These are phyloP conservation scores for Neostapfia colusana DNA, from an alignment of 176 grass and related monocot genomes.

Conservation along the genomic window DNA sequence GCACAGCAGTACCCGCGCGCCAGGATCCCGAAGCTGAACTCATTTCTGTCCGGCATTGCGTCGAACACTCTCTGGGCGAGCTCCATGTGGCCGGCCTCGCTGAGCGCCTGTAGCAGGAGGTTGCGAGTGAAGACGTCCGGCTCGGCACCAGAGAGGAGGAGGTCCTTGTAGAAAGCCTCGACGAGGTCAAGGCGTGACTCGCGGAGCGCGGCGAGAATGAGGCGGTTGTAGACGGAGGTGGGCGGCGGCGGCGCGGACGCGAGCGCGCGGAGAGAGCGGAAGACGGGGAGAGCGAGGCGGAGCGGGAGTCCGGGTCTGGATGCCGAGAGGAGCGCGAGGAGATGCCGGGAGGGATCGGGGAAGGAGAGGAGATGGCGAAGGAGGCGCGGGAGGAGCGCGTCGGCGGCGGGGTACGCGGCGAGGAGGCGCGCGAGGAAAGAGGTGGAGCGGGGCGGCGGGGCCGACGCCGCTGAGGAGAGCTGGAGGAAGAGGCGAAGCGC, in stretches of 20 bases:
- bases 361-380: slow-evolving; percentile 49
- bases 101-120: slow-evolving; percentile 59
- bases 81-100: slow-evolving; percentile 62
- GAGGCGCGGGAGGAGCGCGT: slow-evolving; percentile 50
- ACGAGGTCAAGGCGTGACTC: slow-evolving; percentile 61
- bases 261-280: slow-evolving; percentile 71
- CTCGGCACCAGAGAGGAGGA: slow-evolving; percentile 57
- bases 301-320: slow-evolving; percentile 37
- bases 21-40: slow-evolving; percentile 85
- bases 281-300: slow-evolving; percentile 48
- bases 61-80: slow-evolving; percentile 80
- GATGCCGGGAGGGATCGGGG: slow-evolving; percentile 46
- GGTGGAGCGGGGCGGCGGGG: slow-evolving; percentile 33
- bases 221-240: slow-evolving; percentile 69
- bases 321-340: slow-evolving; percentile 30
- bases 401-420: slow-evolving; percentile 40
- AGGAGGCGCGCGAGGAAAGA: slow-evolving; percentile 53
- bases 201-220: slow-evolving; percentile 61
- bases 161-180: slow-evolving; percentile 78
- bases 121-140: slow-evolving; percentile 85
- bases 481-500: slow-evolving; percentile 67
- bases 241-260: slow-evolving; percentile 49
- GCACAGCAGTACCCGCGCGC: slow-evolving; percentile 61
- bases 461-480: slow-evolving; percentile 48
- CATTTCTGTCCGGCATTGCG: slow-evolving; percentile 65